Percentiles rank a stretch among this genome's conserved stretches.
Conservation (phyloP, 2,329 filamentous ascomycete genomes). For the Colletotrichum echinochloae region DNA sequence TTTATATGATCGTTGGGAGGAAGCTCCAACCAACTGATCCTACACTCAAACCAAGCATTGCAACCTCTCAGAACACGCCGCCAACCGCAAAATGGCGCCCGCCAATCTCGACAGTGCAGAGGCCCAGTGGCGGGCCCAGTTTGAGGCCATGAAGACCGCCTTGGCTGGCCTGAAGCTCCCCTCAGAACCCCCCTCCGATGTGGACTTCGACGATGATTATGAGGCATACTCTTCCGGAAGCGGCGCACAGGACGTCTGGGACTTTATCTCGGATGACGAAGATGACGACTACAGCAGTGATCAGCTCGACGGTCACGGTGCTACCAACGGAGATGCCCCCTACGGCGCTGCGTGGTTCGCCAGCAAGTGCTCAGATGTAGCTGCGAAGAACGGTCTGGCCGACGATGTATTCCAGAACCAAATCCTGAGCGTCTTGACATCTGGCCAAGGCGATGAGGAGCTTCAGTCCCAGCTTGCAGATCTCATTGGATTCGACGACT, state of each 20-base stretch:
- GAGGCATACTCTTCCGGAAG: slow-evolving; percentile 67
- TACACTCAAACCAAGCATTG: not conserved
- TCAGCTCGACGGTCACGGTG: slow-evolving; percentile 52
- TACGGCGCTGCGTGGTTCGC: slow-evolving; percentile 79
- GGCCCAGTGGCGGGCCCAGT: slow-evolving; percentile 84
- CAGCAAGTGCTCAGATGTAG: slow-evolving; percentile 74
- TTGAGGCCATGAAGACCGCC: slow-evolving; percentile 87
- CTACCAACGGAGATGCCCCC: slow-evolving; percentile 44
- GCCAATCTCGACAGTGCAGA: slow-evolving; percentile 56
- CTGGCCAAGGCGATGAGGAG: slow-evolving; percentile 79
- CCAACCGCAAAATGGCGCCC: slow-evolving; percentile 49
- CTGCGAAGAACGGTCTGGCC: slow-evolving; percentile 74
- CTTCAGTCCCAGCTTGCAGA: slow-evolving; percentile 92
- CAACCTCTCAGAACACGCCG: not conserved
- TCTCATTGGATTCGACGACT: slow-evolving; percentile 90
- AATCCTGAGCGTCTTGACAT: slow-evolving; percentile 78
- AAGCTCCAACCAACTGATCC: not conserved
- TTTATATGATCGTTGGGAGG: not conserved
- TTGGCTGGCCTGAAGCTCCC: slow-evolving; percentile 77
- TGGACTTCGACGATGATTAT: slow-evolving; percentile 74
- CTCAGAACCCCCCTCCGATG: slow-evolving; percentile 52
- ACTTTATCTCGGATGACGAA: slow-evolving; percentile 83
- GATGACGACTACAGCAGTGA: slow-evolving; percentile 74
- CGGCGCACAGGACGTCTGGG: slow-evolving; percentile 88
- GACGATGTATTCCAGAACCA: slow-evolving; percentile 80